These are phyloP conservation scores for Paraleonurus japonicus DNA, from an alignment of 257 asterid genomes.

Conservation along the genomic window DNA sequence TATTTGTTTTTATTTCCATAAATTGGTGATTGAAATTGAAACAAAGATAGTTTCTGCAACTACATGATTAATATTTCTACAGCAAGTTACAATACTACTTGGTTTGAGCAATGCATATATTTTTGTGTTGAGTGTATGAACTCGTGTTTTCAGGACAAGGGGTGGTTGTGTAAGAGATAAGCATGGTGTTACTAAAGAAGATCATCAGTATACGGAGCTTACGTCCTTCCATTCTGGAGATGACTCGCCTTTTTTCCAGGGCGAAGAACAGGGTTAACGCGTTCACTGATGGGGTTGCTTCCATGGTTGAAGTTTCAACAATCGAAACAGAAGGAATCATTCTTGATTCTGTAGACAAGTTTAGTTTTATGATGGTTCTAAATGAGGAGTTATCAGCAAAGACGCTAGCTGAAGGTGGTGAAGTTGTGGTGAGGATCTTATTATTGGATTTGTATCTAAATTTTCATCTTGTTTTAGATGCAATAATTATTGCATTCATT, in stretches of 20 bases:
- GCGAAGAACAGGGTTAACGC: conserved; percentile 28
- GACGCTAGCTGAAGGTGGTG: neutral
- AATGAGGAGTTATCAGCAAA: neutral
- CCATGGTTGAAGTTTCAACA: conserved; percentile 30
- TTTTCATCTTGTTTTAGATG: conserved; percentile 10
- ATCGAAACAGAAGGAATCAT: neutral
- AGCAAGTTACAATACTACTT: neutral
- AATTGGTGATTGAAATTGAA: conserved; percentile 2
- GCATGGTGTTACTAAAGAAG: conserved; percentile 2
- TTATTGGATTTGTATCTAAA: conserved; percentile 1
- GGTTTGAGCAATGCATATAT: neutral
- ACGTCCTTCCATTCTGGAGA: conserved; percentile 9
- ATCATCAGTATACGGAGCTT: conserved; percentile 17
- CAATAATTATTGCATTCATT: neutral
- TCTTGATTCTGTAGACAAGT: neutral
- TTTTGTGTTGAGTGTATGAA: neutral
- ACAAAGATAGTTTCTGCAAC: neutral
- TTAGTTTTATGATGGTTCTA: neutral
- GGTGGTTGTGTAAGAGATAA: conserved; percentile 4
- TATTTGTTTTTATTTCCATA: neutral
- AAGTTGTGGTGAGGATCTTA: neutral
- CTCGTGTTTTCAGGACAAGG: conserved; percentile 15
- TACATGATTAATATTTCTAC: neutral
- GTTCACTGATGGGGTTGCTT: conserved; percentile 37
- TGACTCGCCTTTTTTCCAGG: conserved; percentile 17